Percentiles rank a stretch among this genome's conserved stretches.
Evolutionary conservation across 1,284 basidiomycete genomes (phyloP).

Genomic region (Flammula alnicola): DNA sequence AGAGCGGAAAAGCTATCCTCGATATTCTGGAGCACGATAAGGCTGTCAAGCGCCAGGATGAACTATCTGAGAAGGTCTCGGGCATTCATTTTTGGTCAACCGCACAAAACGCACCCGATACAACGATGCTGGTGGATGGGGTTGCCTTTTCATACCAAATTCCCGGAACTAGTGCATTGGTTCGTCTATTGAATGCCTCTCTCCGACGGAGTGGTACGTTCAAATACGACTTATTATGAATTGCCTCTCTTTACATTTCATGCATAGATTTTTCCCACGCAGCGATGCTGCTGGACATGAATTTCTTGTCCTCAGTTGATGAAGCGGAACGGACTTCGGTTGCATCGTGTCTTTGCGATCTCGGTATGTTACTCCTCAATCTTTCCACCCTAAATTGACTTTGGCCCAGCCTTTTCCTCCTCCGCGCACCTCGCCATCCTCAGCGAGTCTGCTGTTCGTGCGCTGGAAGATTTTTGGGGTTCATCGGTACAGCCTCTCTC

Average conservation of each 20-base stretch:
- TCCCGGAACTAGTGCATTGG: conserved; percentile 32
- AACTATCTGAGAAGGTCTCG: conserved; percentile 35
- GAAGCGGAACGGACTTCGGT: conserved; percentile 32
- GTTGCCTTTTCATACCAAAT: conserved; percentile 21
- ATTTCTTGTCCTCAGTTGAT: conserved; percentile 37
- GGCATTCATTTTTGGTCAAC: conserved; percentile 48
- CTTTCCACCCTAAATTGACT: not conserved
- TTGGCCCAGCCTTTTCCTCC: conserved; percentile 28
- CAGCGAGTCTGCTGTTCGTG: conserved; percentile 24
- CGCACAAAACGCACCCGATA: not conserved
- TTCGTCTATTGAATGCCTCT: conserved; percentile 39
- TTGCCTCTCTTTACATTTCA: not conserved
- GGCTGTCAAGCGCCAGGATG: conserved; percentile 25
- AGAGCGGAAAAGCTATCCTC: conserved; percentile 43
- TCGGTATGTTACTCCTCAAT: conserved; percentile 36
- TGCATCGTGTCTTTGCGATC: conserved; percentile 43
- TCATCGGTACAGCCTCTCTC: conserved; percentile 11
- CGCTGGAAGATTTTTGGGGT: conserved; percentile 24
- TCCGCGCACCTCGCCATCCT: conserved; percentile 21
- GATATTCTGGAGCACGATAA: conserved; percentile 42
- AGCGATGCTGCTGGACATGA: conserved; percentile 46
- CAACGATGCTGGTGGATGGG: conserved; percentile 15
- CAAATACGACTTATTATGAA: not conserved
- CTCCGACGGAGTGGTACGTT: conserved; percentile 43
- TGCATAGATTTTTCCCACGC: conserved; percentile 44